A percentile compares a stretch with the other conserved stretches of the same genome.
Conservation (phyloP, 192 early-diverging fungal species). For the Dispira simplex region DNA sequence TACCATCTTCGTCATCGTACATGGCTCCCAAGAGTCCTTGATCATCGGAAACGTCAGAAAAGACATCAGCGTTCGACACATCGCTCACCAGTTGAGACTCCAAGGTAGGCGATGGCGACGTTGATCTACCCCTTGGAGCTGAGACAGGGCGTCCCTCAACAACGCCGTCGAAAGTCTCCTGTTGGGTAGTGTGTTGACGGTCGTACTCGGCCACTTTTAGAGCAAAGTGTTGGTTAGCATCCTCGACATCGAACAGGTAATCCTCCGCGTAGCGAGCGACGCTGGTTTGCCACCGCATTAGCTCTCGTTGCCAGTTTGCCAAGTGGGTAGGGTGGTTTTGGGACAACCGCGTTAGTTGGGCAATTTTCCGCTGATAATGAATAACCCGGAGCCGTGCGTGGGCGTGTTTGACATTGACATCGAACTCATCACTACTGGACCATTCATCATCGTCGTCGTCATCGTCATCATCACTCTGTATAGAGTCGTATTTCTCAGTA, state of each 20-base stretch:
- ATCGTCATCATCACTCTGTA: background rate
- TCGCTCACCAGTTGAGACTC: background rate
- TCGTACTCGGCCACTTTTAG: background rate
- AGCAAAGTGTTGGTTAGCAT: background rate
- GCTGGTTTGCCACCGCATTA: background rate
- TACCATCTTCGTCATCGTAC: background rate
- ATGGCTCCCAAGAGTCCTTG: background rate
- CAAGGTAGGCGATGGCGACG: background rate
- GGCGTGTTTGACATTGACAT: background rate
- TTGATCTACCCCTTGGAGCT: background rate
- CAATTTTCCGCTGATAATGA: background rate
- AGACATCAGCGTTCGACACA: background rate
- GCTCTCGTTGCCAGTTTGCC: background rate
- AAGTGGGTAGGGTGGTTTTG: background rate
- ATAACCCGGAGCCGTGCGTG: background rate
- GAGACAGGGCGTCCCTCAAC: background rate
- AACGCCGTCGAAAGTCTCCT: background rate
- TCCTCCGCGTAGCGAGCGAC: background rate
- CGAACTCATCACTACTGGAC: background rate
- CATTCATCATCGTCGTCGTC: background rate
- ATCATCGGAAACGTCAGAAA: background rate
- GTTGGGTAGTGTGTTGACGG: background rate
- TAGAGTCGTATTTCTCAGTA: background rate
- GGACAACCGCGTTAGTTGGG: background rate
- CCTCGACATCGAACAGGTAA: background rate